Conservation (phyloP, 805 yeast species). For the Diddensiella santjacobensis region DNA sequence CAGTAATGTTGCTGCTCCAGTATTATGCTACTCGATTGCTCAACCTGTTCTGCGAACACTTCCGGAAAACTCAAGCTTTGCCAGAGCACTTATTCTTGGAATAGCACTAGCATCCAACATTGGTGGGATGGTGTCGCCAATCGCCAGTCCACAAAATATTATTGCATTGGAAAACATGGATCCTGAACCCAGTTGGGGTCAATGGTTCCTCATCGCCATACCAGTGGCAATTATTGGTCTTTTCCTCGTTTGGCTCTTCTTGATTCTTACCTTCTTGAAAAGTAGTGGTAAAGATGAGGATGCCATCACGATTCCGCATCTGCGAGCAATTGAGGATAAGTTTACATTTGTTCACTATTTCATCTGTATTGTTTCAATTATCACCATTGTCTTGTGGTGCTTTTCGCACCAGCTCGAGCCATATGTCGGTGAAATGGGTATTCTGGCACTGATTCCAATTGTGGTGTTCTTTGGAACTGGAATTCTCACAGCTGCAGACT, state of each 20-base stretch:
- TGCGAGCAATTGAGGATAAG: slow-evolving; percentile 54
- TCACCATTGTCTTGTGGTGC: slow-evolving; percentile 88
- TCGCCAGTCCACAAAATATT: slow-evolving; percentile 94
- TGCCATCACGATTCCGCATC: slow-evolving; percentile 49
- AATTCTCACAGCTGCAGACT: slow-evolving; percentile 78
- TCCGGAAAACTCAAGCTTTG: slow-evolving; percentile 72
- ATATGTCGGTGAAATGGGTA: slow-evolving; percentile 93
- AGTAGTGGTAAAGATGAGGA: slow-evolving; percentile 35
- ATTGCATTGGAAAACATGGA: slow-evolving; percentile 85
- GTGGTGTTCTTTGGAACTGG: slow-evolving; percentile 93
- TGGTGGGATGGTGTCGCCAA: slow-evolving; percentile 97
- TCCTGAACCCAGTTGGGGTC: slow-evolving; percentile 82
- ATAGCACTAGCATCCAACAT: slow-evolving; percentile 89
- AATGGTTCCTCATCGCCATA: slow-evolving; percentile 85
- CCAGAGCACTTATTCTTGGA: slow-evolving; percentile 81
- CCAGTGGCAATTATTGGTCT: slow-evolving; percentile 71
- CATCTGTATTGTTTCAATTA: slow-evolving; percentile 59
- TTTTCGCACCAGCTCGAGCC: slow-evolving; percentile 69
- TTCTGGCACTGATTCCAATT: slow-evolving; percentile 84
- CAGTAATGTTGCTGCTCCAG: slow-evolving; percentile 96
- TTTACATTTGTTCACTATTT: slow-evolving; percentile 74
- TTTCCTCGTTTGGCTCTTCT: slow-evolving; percentile 66
- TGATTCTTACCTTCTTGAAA: slow-evolving; percentile 53
- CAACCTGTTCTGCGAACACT: slow-evolving; percentile 85
- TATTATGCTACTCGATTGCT: slow-evolving; percentile 81